Evolutionary conservation across 805 yeast species (phyloP), one percentile per base, ranked within the genome.

Genomic region (Starmerella lactis-condensi): DNA sequence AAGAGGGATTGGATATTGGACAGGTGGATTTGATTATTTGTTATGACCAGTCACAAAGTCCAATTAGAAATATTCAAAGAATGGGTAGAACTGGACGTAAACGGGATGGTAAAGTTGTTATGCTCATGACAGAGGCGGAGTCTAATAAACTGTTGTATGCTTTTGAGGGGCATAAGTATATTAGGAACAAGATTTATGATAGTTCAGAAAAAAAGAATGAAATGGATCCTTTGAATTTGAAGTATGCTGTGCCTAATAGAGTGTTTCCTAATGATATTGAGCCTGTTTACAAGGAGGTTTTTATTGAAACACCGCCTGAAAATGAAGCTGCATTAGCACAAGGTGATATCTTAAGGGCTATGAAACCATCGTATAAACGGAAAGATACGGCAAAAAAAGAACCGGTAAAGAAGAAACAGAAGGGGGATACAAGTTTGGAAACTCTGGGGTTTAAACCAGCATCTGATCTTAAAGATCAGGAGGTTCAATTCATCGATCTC

Each of bases 21-120:
- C 95, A 91, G 50, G 99, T 89, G 32, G 98, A 89, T 52, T 51
- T 89, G 44, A 85, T 89, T 42, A 64, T 89, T 6, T 83, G 94
- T 48, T 89, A 71, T 53, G 98, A 89, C 47, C 78, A 93, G 1
- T 82, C 95, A 0, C 64, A 82, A 18, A 79, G 93, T 27, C 95
- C 96, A 0, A 85, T 89, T 35, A 78, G 91, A 36, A 82, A 77
- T 43, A 66, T 89, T 24, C 99, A 89, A 51, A 60, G 99, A 44
- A 81, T 89, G 91, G 99, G 99, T 17, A 69, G 99, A 56, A 89
- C 99, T 0, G 99, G 98, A 13, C 72, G 99, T 55, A 79, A 81
- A 48, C 60, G 94, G 43, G 81, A 77, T 43, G 99, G 99, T 24
- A 67, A 65, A 36, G 77, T 89, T 2, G 56, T 79, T 4, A 53